A percentile compares a stretch with the other conserved stretches of the same genome.
Evolutionary conservation across 345 rosid genomes (phyloP).

Genomic region (Eucalyptus polybractea): DNA sequence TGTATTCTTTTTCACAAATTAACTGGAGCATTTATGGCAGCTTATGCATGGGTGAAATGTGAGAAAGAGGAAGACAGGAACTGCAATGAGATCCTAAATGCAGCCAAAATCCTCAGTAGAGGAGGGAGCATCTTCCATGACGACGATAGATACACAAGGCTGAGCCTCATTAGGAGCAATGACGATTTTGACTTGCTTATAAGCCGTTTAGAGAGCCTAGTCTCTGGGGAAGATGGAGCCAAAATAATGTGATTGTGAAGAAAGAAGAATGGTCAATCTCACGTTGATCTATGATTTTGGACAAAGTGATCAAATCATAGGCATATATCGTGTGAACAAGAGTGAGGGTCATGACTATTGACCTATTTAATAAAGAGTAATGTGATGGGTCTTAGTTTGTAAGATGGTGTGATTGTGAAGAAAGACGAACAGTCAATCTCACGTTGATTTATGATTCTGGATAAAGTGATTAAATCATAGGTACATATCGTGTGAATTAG

Average conservation of each 20-base stretch:
- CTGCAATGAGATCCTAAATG: constrained; percentile 29
- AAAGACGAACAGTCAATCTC: not conserved
- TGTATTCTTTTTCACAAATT: not conserved
- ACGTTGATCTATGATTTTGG: not conserved
- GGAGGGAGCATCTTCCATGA: constrained; percentile 20
- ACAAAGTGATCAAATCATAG: not conserved
- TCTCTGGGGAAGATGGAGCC: constrained; percentile 8
- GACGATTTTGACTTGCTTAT: constrained; percentile 44
- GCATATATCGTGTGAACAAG: not conserved
- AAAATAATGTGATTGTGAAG: not conserved
- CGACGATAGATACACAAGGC: constrained; percentile 18
- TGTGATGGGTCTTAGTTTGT: not conserved
- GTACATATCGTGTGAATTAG: not conserved
- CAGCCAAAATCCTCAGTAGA: constrained; percentile 36
- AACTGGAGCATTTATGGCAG: constrained; percentile 5
- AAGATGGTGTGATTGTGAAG: not conserved
- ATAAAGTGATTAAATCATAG: not conserved
- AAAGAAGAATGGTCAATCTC: not conserved
- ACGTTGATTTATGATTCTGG: not conserved
- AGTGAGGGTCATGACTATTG: not conserved
- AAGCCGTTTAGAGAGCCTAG: constrained; percentile 6
- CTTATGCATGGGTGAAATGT: constrained; percentile 68
- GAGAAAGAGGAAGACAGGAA: constrained; percentile 33
- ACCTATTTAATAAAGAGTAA: not conserved
- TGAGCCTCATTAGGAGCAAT: constrained; percentile 39